Conservation (phyloP, 2,329 filamentous ascomycete genomes). For the Colletotrichum sp. region DNA sequence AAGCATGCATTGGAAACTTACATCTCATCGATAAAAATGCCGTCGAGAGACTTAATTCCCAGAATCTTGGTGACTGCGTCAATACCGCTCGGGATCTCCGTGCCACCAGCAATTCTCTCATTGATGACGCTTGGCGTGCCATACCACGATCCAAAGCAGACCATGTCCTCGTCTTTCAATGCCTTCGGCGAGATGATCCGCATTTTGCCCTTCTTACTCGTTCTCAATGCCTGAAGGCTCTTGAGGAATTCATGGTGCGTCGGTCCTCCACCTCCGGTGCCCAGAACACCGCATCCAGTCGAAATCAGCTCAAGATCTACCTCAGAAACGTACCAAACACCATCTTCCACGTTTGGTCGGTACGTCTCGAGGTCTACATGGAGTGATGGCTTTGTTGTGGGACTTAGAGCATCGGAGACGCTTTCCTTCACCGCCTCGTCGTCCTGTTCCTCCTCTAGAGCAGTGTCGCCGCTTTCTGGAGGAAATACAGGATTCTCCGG, state of each 20-base stretch:
- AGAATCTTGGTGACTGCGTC: slow-evolving; percentile 37
- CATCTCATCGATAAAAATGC: slow-evolving; percentile 42
- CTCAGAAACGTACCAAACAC: slow-evolving; percentile 23
- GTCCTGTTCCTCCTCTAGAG: slow-evolving; percentile 23
- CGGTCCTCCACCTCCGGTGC: slow-evolving; percentile 26
- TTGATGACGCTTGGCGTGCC: slow-evolving; percentile 42
- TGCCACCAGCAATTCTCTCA: slow-evolving; percentile 30
- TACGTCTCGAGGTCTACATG: slow-evolving; percentile 31
- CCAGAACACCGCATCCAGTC: slow-evolving; percentile 27
- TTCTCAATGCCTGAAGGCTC: slow-evolving; percentile 20
- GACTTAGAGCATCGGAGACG: slow-evolving; percentile 31
- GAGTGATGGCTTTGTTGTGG: slow-evolving; percentile 35
- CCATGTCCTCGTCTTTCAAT: slow-evolving; percentile 40
- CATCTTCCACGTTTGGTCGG: slow-evolving; percentile 1
- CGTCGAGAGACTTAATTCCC: slow-evolving; percentile 35
- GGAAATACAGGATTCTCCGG: slow-evolving; percentile 26
- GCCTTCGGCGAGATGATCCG: slow-evolving; percentile 41
- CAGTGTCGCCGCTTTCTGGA: slow-evolving; percentile 11
- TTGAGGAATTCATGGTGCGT: slow-evolving; percentile 25
- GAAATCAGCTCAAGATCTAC: slow-evolving; percentile 26
- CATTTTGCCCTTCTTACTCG: slow-evolving; percentile 20
- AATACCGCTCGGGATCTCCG: slow-evolving; percentile 40
- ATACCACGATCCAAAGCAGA: slow-evolving; percentile 50
- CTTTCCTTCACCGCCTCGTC: slow-evolving; percentile 27
- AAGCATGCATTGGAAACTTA: slow-evolving; percentile 12